Base-by-base conservation (phyloP, 768 basidiomycete genomes). In the Hemileccinum impolitum region DNA sequence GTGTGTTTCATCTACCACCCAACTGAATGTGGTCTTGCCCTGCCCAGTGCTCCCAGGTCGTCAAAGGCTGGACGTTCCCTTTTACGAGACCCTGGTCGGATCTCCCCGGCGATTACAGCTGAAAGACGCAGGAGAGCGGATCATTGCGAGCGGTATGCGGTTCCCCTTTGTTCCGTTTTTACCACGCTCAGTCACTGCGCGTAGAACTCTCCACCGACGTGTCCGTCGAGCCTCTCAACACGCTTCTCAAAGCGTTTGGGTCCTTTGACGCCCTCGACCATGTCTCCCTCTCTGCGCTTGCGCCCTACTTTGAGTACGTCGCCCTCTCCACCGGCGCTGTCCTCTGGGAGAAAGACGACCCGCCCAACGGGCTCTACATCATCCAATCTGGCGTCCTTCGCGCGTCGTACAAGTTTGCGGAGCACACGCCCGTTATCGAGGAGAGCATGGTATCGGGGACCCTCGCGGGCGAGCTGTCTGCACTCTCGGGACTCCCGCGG, bases 361-460 rank as follows among this genome's bases (percentile, higher is more conserved):
- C 66, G 0, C 76, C 94, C 0, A 87, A 93, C 59, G 92, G 88
- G 5, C 68, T 97, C 23, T 97, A 94, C 70, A 76, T 98, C 59
- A 84, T 99, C 56, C 86, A 96, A 58, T 78, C 84, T 0, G 95
- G 95, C 8, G 80, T 92, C 28, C 74, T 99, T 28, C 76, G 89
- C 10, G 95, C 94, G 0, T 78, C 77, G 17, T 98, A 97, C 68
- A 67, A 73, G 39, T 94, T 93, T 62, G 82, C 81, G 3, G 82
- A 82, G 42, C 80, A 87, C 55, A 70, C 79, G 6, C 77, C 79
- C 21, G 64, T 69, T 6, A 82, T 92, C 42, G 85, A 89, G 60
- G 93, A 95, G 70, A 90, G 87, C 2, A 95, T 95, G 93, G 90
- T 94, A 0, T 82, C 91, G 4, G 94, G 94, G 3, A 92, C 93